Conservation (phyloP, 768 basidiomycete species). For the Naematelia aurantialba region DNA sequence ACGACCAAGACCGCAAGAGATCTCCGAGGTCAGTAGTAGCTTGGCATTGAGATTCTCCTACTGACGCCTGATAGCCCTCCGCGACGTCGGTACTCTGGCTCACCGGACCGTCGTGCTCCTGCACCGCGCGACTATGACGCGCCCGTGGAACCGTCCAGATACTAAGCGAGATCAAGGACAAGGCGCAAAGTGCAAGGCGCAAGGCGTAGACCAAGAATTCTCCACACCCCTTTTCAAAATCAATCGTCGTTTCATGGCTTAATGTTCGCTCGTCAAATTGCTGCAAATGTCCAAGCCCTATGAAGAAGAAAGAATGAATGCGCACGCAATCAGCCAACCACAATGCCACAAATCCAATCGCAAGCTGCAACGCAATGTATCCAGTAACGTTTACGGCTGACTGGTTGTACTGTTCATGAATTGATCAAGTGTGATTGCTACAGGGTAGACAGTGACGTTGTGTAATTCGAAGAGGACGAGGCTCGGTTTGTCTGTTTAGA, state of each 20-base stretch:
- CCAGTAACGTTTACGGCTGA: too few relatives aligned
- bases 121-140: conserved; percentile 40
- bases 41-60: background rate
- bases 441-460: too few relatives aligned
- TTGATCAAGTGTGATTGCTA: too few relatives aligned
- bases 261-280: background rate
- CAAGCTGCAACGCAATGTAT: background rate
- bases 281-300: background rate
- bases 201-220: background rate
- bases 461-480: too few relatives aligned
- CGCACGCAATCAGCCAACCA: background rate
- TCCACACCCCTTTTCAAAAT: background rate
- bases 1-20: conserved; percentile 34
- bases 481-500: too few relatives aligned
- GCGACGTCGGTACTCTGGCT: conserved; percentile 35
- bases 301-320: background rate
- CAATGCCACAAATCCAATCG: background rate
- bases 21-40: conserved; percentile 36
- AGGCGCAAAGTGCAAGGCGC: conserved; percentile 8
- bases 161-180: conserved; percentile 26
- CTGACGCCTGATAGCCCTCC: conserved; percentile 17
- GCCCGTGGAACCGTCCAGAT: conserved; percentile 31
- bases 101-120: conserved; percentile 42
- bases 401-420: too few relatives aligned
- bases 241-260: background rate